Evolutionary conservation across 768 basidiomycete genomes (phyloP).

Genomic region (Leccinum ochraceum): DNA sequence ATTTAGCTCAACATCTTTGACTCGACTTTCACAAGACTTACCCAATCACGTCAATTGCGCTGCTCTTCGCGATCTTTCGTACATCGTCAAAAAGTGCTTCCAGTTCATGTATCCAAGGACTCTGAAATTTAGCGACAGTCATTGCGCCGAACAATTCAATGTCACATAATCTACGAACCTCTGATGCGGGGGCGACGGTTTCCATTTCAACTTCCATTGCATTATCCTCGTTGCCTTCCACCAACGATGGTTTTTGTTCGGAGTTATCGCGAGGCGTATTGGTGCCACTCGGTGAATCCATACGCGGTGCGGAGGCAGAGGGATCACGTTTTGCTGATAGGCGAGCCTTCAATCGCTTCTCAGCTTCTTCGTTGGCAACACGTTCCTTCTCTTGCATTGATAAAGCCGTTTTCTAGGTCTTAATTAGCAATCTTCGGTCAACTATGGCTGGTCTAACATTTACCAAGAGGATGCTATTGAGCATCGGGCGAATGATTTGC

Average conservation of each 20-base stretch:
- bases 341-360: slow-evolving; percentile 79
- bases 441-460: slow-evolving; percentile 21
- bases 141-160: slow-evolving; percentile 4
- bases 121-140: slow-evolving; percentile 38
- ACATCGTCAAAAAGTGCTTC: slow-evolving; percentile 74
- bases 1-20: slow-evolving; percentile 7
- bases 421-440: slow-evolving; percentile 7
- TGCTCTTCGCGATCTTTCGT: slow-evolving; percentile 66
- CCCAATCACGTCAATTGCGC: slow-evolving; percentile 68
- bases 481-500: slow-evolving; percentile 88
- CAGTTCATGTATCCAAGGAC: slow-evolving; percentile 81
- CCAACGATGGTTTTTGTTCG: slow-evolving; percentile 27
- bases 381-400: slow-evolving; percentile 69
- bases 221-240: slow-evolving; percentile 44
- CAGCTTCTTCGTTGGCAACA: slow-evolving; percentile 69
- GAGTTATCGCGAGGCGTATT: slow-evolving; percentile 29
- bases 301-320: slow-evolving; percentile 50
- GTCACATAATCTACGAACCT: slow-evolving; percentile 16
- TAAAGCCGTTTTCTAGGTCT: slow-evolving; percentile 55
- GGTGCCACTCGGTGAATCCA: slow-evolving; percentile 59
- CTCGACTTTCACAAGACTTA: slow-evolving; percentile 38
- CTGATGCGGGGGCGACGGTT: slow-evolving; percentile 26
- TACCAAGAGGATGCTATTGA: slow-evolving; percentile 64
- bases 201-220: slow-evolving; percentile 55
- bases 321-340: slow-evolving; percentile 73